These are phyloP conservation scores for Clitopilus hobsonii DNA, from an alignment of 768 basidiomycete species.

Conservation along the genomic window DNA sequence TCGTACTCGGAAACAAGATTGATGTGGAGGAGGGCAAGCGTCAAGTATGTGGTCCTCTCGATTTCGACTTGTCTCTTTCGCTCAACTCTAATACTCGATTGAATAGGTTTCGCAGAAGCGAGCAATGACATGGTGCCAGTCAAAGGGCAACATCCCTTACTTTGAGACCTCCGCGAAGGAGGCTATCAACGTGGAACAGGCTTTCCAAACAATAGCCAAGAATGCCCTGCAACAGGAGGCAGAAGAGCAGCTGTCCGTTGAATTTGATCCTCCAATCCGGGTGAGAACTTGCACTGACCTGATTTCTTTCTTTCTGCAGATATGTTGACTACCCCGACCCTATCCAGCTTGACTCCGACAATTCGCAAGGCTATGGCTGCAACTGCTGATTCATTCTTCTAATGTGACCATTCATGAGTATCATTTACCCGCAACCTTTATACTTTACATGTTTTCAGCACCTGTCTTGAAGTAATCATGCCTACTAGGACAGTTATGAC, in stretches of 20 bases:
- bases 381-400: conserved; percentile 54
- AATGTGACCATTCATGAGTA: neutral
- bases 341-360: conserved; percentile 93
- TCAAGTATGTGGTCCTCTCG: conserved; percentile 53
- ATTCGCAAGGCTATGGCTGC: conserved; percentile 87
- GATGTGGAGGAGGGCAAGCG: conserved; percentile 99
- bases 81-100: neutral
- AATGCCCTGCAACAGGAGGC: conserved; percentile 97
- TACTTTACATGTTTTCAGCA: conserved; percentile 1
- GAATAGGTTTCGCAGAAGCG: conserved; percentile 96
- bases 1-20: conserved; percentile 99
- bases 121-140: conserved; percentile 99
- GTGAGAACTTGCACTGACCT: conserved; percentile 10
- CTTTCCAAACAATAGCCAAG: conserved; percentile 99
- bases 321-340: conserved; percentile 99
- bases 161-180: conserved; percentile 99
- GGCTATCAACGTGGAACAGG: conserved; percentile 99
- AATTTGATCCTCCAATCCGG: conserved; percentile 20
- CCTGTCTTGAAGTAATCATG: conserved; percentile 1
- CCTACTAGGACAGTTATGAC: conserved; percentile 4
- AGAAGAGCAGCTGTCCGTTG: conserved; percentile 80
- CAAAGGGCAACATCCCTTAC: conserved; percentile 99
- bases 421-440: neutral
- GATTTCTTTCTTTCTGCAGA: conserved; percentile 36
- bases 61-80: conserved; percentile 3